Conservation (phyloP, 1,139 yeast species). For the Sugiyamaella neomexicana region DNA sequence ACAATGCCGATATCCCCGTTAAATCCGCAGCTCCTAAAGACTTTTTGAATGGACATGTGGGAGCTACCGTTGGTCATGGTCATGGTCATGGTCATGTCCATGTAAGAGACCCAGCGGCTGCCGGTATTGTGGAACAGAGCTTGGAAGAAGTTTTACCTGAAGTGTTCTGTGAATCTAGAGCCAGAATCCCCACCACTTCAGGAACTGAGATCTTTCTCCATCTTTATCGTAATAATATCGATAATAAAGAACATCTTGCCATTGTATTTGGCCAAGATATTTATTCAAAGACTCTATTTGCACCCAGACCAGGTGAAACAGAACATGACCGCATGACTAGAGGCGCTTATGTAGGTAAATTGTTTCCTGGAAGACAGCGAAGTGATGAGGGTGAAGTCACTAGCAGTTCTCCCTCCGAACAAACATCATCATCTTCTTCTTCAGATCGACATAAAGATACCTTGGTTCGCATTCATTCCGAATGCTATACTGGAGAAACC, state of each 20-base stretch:
- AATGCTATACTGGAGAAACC: constrained; percentile 98
- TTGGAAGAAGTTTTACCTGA: constrained; percentile 51
- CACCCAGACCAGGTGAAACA: constrained; percentile 63
- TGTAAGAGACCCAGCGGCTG: constrained; percentile 7
- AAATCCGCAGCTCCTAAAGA: neutral
- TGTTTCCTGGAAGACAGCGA: constrained; percentile 73
- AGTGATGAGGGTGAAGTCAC: constrained; percentile 20
- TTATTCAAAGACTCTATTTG: constrained; percentile 71
- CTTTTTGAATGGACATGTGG: neutral
- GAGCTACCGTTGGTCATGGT: constrained; percentile 1
- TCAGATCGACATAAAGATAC: constrained; percentile 41
- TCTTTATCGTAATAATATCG: constrained; percentile 79
- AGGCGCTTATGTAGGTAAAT: constrained; percentile 90
- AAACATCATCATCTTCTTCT: neutral
- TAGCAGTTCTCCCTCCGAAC: neutral
- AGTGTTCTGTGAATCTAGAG: constrained; percentile 89
- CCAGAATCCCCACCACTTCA: constrained; percentile 88
- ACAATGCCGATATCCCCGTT: neutral
- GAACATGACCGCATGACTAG: constrained; percentile 94
- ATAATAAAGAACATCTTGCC: constrained; percentile 92
- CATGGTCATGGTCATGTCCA: neutral
- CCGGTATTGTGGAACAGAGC: constrained; percentile 22
- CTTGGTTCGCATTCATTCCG: constrained; percentile 86
- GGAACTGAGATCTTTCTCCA: constrained; percentile 94
- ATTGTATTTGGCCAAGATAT: constrained; percentile 95